Conservation (phyloP, 805 yeast genomes). For the Wickerhamomyces mucosus region DNA sequence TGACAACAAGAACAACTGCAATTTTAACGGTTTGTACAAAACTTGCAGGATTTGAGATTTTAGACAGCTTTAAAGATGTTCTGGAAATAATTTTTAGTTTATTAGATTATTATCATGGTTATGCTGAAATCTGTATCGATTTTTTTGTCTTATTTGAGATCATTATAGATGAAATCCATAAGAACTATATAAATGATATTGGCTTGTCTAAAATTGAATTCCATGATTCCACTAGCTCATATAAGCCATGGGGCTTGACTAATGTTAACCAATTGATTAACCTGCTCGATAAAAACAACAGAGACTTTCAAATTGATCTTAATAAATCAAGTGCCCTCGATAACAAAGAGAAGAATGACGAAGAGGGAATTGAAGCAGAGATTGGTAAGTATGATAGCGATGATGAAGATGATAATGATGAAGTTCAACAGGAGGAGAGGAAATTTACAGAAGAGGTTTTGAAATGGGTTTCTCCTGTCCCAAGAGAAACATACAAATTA, state of each 20-base stretch:
- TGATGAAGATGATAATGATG: slow-evolving; percentile 27
- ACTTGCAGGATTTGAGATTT: slow-evolving; percentile 58
- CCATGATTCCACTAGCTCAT: slow-evolving; percentile 18
- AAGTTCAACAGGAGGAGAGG: slow-evolving; percentile 18
- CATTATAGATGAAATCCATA: slow-evolving; percentile 38
- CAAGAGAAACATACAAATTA: slow-evolving; percentile 47
- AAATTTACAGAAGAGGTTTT: slow-evolving; percentile 20
- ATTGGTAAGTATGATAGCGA: slow-evolving; percentile 29
- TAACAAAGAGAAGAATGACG: slow-evolving; percentile 20
- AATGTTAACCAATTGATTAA: slow-evolving; percentile 33
- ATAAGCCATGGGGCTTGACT: slow-evolving; percentile 34
- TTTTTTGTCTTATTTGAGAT: slow-evolving; percentile 65
- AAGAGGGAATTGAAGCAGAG: slow-evolving; percentile 20
- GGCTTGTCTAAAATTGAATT: slow-evolving; percentile 11
- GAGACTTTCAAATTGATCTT: background rate
- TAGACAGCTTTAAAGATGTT: slow-evolving; percentile 63
- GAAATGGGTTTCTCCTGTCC: slow-evolving; percentile 62
- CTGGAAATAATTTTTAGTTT: slow-evolving; percentile 65
- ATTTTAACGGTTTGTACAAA: slow-evolving; percentile 61
- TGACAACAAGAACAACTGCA: slow-evolving; percentile 65
- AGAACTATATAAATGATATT: slow-evolving; percentile 23
- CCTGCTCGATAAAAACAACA: slow-evolving; percentile 26
- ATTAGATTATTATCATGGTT: slow-evolving; percentile 80
- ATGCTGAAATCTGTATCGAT: slow-evolving; percentile 59
- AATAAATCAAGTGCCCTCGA: background rate